These are phyloP conservation scores for Mortierella sp. DNA, from an alignment of 371 early-diverging fungal species.

Conservation along the genomic window DNA sequence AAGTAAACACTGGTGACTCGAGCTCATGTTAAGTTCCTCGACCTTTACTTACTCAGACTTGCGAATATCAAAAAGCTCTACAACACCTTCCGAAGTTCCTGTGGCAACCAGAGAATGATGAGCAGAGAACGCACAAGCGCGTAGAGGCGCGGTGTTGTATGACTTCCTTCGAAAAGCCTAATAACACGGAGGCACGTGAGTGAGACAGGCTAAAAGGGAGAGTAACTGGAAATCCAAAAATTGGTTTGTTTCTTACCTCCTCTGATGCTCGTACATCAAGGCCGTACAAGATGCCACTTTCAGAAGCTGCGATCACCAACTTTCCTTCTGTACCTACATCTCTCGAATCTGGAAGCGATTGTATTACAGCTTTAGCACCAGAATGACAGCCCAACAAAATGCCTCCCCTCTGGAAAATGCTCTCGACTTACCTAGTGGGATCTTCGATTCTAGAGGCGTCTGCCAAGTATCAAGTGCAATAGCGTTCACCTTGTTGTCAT, in stretches of 20 bases:
- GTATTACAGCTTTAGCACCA: background rate
- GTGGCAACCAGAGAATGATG: constrained; percentile 39
- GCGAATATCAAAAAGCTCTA: constrained; percentile 56
- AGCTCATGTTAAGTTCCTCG: background rate
- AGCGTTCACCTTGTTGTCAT: constrained; percentile 54
- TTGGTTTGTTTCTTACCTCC: constrained; percentile 58
- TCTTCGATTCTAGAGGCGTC: constrained; percentile 37
- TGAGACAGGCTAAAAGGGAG: background rate
- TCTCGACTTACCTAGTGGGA: constrained; percentile 39
- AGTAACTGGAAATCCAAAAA: background rate
- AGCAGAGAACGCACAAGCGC: constrained; percentile 48
- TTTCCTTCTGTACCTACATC: constrained; percentile 68
- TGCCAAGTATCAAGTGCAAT: constrained; percentile 36
- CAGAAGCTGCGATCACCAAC: constrained; percentile 62
- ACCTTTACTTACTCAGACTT: constrained; percentile 37
- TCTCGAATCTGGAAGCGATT: constrained; percentile 55
- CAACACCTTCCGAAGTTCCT: constrained; percentile 57
- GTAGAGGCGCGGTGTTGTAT: constrained; percentile 38
- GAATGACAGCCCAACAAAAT: background rate
- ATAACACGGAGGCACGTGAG: background rate
- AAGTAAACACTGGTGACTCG: background rate
- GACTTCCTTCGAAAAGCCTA: constrained; percentile 43
- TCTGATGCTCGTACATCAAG: constrained; percentile 67
- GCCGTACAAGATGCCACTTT: constrained; percentile 61
- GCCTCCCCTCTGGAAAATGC: background rate